Percentiles rank a stretch among this genome's conserved stretches.
Evolutionary conservation across 768 basidiomycete genomes (phyloP).

Genomic region (Amanita jacksonii): DNA sequence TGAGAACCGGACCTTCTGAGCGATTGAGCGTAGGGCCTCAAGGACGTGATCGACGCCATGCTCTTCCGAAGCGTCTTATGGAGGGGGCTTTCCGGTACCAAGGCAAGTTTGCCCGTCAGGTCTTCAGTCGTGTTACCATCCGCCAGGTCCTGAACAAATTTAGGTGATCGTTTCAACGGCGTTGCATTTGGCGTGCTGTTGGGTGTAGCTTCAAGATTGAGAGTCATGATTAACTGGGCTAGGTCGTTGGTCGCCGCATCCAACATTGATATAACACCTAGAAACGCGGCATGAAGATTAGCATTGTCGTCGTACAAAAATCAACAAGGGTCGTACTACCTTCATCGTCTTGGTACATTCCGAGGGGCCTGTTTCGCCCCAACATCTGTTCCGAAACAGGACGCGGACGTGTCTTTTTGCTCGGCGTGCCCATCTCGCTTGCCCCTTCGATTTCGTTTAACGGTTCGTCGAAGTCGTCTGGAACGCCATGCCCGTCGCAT

Average conservation of each 20-base stretch:
- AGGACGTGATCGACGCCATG: slow-evolving; percentile 34
- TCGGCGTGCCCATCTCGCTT: slow-evolving; percentile 24
- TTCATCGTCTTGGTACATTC: slow-evolving; percentile 44
- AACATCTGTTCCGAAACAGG: slow-evolving; percentile 60
- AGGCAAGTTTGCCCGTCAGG: slow-evolving; percentile 20
- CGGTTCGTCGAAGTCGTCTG: slow-evolving; percentile 16
- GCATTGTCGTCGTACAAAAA: slow-evolving; percentile 2
- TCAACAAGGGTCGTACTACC: slow-evolving; percentile 25
- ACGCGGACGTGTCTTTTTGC: slow-evolving; percentile 38
- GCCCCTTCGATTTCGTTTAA: slow-evolving; percentile 11
- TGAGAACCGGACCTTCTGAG: slow-evolving; percentile 13
- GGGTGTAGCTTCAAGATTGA: slow-evolving; percentile 78
- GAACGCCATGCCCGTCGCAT: slow-evolving; percentile 35
- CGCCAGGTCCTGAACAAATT: slow-evolving; percentile 11
- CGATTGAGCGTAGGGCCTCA: slow-evolving; percentile 38
- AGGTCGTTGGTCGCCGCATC: slow-evolving; percentile 76
- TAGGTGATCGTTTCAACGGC: slow-evolving; percentile 30
- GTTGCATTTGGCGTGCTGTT: slow-evolving; percentile 38
- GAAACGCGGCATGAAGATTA: not conserved
- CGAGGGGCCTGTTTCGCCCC: slow-evolving; percentile 36
- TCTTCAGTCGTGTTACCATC: slow-evolving; percentile 7
- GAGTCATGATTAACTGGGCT: slow-evolving; percentile 65
- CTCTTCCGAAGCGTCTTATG: slow-evolving; percentile 25
- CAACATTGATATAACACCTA: slow-evolving; percentile 58
- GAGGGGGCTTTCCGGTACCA: slow-evolving; percentile 28